phyloP scores from a whole-genome alignment of 2,329 filamentous ascomycete genomes.

The Neonectria sp. region DNA sequence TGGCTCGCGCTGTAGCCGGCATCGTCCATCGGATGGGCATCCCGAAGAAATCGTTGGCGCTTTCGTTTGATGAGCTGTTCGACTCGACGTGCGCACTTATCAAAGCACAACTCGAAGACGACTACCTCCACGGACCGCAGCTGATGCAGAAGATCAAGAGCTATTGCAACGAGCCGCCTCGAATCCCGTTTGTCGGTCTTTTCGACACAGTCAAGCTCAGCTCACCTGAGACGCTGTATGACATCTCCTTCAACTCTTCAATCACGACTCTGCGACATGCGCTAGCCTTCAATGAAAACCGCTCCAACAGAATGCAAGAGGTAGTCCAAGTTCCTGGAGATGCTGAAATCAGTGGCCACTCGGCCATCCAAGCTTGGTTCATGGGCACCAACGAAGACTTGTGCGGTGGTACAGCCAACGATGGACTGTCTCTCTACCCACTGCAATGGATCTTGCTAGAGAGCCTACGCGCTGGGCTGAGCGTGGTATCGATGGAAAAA shows the following conservation, averaged over 20 bases:
- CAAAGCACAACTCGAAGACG: constrained; percentile 43
- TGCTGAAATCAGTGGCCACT: constrained; percentile 29
- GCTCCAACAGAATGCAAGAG: constrained; percentile 25
- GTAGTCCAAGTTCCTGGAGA: constrained; percentile 21
- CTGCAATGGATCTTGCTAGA: constrained; percentile 46
- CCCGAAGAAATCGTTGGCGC: constrained; percentile 2
- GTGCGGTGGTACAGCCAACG: constrained; percentile 38
- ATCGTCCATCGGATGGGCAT: constrained; percentile 41
- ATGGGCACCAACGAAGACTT: constrained; percentile 43
- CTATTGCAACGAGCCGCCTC: constrained; percentile 25
- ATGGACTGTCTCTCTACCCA: constrained; percentile 42
- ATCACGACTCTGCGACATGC: constrained; percentile 42
- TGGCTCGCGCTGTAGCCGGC: constrained; percentile 43
- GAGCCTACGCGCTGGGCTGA: constrained; percentile 37
- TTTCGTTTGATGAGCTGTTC: constrained; percentile 39
- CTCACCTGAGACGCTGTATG: constrained; percentile 28
- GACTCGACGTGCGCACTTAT: constrained; percentile 35
- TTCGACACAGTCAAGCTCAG: constrained; percentile 38
- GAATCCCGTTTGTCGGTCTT: constrained; percentile 43
- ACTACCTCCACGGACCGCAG: constrained; percentile 34
- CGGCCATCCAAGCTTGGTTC: constrained; percentile 44
- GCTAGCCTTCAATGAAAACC: constrained; percentile 42
- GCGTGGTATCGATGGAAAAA: constrained; percentile 16
- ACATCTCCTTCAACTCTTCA: constrained; percentile 37
- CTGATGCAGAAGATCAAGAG: constrained; percentile 29